Evolutionary conservation across 2,329 filamentous ascomycete genomes (phyloP), one percentile per base, ranked within the genome.

Genomic region (Gaeumannomyces tritici): DNA sequence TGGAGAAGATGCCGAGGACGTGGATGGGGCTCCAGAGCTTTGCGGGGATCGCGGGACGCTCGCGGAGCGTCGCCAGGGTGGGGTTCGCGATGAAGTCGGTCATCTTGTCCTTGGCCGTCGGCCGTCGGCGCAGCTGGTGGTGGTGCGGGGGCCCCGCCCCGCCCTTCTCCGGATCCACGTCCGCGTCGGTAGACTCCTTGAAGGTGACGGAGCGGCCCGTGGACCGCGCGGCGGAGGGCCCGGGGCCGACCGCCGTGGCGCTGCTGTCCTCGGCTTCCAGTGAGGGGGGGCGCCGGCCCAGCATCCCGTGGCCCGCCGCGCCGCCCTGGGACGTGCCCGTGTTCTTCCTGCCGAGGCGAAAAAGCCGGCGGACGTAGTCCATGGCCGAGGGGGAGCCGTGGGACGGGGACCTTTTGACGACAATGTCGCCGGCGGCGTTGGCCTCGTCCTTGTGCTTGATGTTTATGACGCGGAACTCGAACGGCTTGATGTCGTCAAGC

Each of bases 371-470:
- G 9, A 21, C 18, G 24, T 15, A 15, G 29, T 26, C 26, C 31
- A 42, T 51, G 33, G 11, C 31, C 21, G 29, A 42, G 11, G 42
- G 21, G 33, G 24, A 47, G 26, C 9, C 21, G 18, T 11, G 33
- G 18, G n/a, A 4, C 54, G 57, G 33, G 27, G 54, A 61, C 21
- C 62, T 62, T 27, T n/a, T 29, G 24, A 28, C 54, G 15, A 70
- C 66, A 47, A 69, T 64, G 13, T 68, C 42, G 21, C 65, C 70
- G 11, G 65, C 70, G 5, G 65, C 65, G 55, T 63, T 67, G 59
- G 70, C 70, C 70, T 96, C 91, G 68, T 95, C 91, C 82, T 70
- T 71, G 66, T 84, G 82, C 64, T 68, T 73, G 62, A 85, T 84
- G 63, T 77, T 70, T 31, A 81, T 67, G 42, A 82, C 75, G 65